These are phyloP conservation scores for Russula ochroleuca DNA, from an alignment of 768 basidiomycete species.

Conservation along the genomic window DNA sequence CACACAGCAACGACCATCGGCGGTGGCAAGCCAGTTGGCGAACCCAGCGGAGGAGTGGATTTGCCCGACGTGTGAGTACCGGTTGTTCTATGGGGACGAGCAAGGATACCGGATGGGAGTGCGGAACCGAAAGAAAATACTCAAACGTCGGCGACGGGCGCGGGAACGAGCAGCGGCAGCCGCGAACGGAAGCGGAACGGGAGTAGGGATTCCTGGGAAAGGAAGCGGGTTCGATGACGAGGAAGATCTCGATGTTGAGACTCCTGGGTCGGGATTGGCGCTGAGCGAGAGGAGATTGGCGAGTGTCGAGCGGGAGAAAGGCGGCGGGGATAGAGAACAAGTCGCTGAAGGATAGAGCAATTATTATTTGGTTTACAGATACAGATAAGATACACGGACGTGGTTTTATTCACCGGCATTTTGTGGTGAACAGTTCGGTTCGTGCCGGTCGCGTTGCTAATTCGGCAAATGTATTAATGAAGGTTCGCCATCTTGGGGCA, in stretches of 20 bases:
- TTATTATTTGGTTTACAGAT: not conserved
- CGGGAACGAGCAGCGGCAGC: conserved; percentile 62
- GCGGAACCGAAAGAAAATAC: conserved; percentile 71
- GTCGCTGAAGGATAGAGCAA: not conserved
- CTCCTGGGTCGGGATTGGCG: conserved; percentile 21
- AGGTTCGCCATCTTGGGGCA: conserved; percentile 15
- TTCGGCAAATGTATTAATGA: conserved; percentile 18
- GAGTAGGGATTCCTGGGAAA: conserved; percentile 34
- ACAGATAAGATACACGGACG: not conserved
- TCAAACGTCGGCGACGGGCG: conserved; percentile 63
- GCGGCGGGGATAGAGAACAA: conserved; percentile 17
- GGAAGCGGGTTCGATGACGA: conserved; percentile 29
- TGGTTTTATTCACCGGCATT: conserved; percentile 8
- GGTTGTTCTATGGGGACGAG: conserved; percentile 86
- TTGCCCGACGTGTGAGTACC: conserved; percentile 91
- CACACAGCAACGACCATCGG: conserved; percentile 30
- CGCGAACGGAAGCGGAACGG: conserved; percentile 46
- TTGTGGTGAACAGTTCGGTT: conserved; percentile 2
- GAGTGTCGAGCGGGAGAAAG: conserved; percentile 21
- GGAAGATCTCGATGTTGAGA: conserved; percentile 24
- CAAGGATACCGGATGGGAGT: conserved; percentile 58
- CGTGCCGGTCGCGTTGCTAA: conserved; percentile 4
- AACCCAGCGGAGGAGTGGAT: conserved; percentile 85
- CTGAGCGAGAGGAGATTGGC: conserved; percentile 21
- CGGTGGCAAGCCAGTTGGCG: conserved; percentile 39